Conservation (phyloP, 495 filamentous ascomycete genomes). For the Cryomyces minteri region DNA sequence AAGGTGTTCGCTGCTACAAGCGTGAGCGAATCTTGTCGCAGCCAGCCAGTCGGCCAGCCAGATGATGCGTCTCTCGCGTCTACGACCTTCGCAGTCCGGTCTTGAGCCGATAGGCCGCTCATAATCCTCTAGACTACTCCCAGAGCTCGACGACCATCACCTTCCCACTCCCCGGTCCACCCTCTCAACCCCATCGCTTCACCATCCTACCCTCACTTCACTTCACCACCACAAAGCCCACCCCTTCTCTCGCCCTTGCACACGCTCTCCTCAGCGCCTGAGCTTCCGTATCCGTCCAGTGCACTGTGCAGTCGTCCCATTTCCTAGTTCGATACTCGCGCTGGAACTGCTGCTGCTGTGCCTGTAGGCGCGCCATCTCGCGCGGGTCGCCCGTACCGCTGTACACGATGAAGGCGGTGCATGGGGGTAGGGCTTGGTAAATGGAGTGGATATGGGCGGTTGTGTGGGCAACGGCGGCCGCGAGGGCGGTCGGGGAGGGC, state of each 20-base stretch:
- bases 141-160: too few relatives aligned
- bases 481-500: slow-evolving; percentile 15
- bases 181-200: too few relatives aligned
- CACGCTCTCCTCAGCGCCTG: slow-evolving; percentile 58
- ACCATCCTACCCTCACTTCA: slow-evolving; percentile 10
- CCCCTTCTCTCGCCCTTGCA: slow-evolving; percentile 48
- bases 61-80: too few relatives aligned
- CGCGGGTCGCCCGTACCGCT: slow-evolving; percentile 77
- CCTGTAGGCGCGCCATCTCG: slow-evolving; percentile 53
- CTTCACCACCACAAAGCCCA: slow-evolving; percentile 72
- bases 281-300: slow-evolving; percentile 83
- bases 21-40: too few relatives aligned
- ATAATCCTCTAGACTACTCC: too few relatives aligned
- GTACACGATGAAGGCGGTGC: slow-evolving; percentile 77
- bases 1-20: too few relatives aligned
- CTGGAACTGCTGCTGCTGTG: slow-evolving; percentile 52
- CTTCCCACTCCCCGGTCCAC: too few relatives aligned
- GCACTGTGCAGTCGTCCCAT: slow-evolving; percentile 73
- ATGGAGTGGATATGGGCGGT: slow-evolving; percentile 44
- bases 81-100: too few relatives aligned
- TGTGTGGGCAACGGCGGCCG: slow-evolving; percentile 27
- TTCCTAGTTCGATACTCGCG: slow-evolving; percentile 61
- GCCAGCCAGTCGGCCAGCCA: too few relatives aligned
- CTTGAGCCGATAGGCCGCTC: too few relatives aligned
- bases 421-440: slow-evolving; percentile 57